Evolutionary conservation across 2,329 filamentous ascomycete species (phyloP).

Genomic region (Diaporthe sp.): DNA sequence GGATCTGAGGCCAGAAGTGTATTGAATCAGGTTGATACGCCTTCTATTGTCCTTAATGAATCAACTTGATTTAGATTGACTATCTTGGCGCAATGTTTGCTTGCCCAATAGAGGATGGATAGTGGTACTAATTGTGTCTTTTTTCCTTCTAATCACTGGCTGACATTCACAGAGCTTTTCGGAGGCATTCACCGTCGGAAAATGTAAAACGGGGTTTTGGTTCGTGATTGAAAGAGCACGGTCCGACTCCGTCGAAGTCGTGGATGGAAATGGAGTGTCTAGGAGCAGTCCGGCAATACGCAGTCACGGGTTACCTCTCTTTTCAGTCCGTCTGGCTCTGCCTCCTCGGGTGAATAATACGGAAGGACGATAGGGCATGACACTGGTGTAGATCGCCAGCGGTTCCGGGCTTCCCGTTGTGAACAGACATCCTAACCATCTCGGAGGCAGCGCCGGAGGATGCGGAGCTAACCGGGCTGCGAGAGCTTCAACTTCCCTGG

Average conservation of each 20-base stretch:
- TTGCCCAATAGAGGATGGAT: not conserved
- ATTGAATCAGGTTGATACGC: too few relatives aligned
- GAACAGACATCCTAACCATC: not conserved
- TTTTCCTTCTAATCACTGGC: not conserved
- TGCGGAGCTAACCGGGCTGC: not conserved
- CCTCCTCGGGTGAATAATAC: not conserved
- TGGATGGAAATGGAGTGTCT: not conserved
- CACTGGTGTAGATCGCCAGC: too few relatives aligned
- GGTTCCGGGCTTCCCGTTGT: not conserved
- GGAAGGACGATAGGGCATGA: not conserved
- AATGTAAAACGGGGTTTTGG: not conserved
- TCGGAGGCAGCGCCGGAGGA: not conserved
- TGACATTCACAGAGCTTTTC: not conserved
- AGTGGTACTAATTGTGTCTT: not conserved
- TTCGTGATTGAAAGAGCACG: too few relatives aligned
- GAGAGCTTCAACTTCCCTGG: not conserved
- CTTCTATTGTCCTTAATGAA: not conserved
- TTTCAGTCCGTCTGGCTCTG: not conserved
- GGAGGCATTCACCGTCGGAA: not conserved
- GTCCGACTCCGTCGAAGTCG: too few relatives aligned
- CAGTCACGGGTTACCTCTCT: not conserved
- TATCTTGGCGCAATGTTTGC: not conserved
- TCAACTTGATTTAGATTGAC: not conserved
- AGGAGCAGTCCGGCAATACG: not conserved
- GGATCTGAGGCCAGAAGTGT: too few relatives aligned